These are phyloP conservation scores for Hymenoscyphus salicellus DNA, from an alignment of 2,329 filamentous ascomycete genomes.

Conservation along the genomic window DNA sequence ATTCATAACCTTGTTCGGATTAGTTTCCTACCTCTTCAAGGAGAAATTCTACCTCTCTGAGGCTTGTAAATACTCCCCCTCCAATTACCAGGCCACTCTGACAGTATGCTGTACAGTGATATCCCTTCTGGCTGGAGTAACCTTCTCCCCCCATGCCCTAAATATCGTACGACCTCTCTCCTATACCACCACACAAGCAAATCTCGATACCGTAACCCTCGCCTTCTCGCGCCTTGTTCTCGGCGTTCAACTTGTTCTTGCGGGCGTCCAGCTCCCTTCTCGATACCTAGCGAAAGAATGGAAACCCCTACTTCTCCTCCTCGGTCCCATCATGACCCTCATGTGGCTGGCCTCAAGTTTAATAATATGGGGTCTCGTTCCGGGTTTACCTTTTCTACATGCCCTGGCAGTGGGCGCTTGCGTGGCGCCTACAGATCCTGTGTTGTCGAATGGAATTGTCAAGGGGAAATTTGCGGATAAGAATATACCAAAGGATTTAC, in stretches of 20 bases:
- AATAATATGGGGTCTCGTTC: conserved; percentile 73
- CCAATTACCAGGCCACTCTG: background rate
- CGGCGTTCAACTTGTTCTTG: conserved; percentile 84
- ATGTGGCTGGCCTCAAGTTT: conserved; percentile 88
- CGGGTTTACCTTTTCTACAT: conserved; percentile 69
- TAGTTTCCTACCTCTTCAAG: conserved; percentile 86
- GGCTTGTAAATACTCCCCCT: conserved; percentile 55
- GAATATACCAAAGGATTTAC: conserved; percentile 77
- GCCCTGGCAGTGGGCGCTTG: conserved; percentile 79
- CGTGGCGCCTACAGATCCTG: conserved; percentile 88
- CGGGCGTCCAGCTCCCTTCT: conserved; percentile 81
- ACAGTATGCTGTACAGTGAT: conserved; percentile 60
- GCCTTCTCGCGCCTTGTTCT: conserved; percentile 85
- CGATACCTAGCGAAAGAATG: conserved; percentile 78
- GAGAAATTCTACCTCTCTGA: conserved; percentile 90
- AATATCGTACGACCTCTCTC: conserved; percentile 73
- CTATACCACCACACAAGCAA: conserved; percentile 61
- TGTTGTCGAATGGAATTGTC: conserved; percentile 84
- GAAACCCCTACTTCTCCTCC: conserved; percentile 68
- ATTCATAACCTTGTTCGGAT: conserved; percentile 84
- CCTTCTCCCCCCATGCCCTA: conserved; percentile 73
- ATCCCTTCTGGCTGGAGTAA: conserved; percentile 73
- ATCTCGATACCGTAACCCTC: conserved; percentile 70
- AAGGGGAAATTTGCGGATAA: conserved; percentile 92
- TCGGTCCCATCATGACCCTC: conserved; percentile 77